Percentiles rank a stretch among this genome's conserved stretches.
Conservation (phyloP, 305 asterid species). For the Euphrasia arctica region DNA sequence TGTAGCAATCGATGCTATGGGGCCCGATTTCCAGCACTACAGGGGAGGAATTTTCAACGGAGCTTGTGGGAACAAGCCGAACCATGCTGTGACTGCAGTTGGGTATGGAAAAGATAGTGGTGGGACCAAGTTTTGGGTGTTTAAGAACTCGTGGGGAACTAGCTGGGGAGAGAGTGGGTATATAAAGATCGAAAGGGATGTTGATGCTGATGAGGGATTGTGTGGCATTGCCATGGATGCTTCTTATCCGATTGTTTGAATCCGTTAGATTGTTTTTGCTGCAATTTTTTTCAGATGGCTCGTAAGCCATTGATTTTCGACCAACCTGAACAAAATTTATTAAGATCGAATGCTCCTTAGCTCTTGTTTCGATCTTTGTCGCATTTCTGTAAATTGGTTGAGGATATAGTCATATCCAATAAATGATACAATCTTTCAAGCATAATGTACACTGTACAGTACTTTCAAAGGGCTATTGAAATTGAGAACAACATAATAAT, state of each 20-base stretch:
- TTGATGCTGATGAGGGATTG: neutral
- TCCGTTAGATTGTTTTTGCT: neutral
- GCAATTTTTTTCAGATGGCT: too few relatives aligned
- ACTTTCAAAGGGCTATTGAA: too few relatives aligned
- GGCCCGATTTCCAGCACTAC: slow-evolving; percentile 30
- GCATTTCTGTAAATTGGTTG: too few relatives aligned
- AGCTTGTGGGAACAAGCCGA: slow-evolving; percentile 32
- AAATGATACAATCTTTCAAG: too few relatives aligned
- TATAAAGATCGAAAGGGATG: neutral
- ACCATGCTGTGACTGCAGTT: slow-evolving; percentile 37
- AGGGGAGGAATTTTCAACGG: slow-evolving; percentile 31
- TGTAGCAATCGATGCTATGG: neutral
- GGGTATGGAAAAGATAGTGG: slow-evolving; percentile 15
- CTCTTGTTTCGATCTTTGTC: too few relatives aligned
- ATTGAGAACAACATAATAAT: too few relatives aligned
- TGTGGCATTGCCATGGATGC: slow-evolving; percentile 5
- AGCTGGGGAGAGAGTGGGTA: slow-evolving; percentile 1
- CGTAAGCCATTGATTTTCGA: too few relatives aligned
- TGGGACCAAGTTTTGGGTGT: slow-evolving; percentile 9
- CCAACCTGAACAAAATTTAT: too few relatives aligned
- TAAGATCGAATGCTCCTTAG: too few relatives aligned
- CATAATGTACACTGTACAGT: too few relatives aligned
- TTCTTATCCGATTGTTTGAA: neutral
- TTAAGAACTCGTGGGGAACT: neutral
- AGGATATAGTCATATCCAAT: too few relatives aligned